A percentile compares a stretch with the other conserved stretches of the same genome.
Conservation (phyloP, 768 basidiomycete genomes). For the Leccinum uliginosum region DNA sequence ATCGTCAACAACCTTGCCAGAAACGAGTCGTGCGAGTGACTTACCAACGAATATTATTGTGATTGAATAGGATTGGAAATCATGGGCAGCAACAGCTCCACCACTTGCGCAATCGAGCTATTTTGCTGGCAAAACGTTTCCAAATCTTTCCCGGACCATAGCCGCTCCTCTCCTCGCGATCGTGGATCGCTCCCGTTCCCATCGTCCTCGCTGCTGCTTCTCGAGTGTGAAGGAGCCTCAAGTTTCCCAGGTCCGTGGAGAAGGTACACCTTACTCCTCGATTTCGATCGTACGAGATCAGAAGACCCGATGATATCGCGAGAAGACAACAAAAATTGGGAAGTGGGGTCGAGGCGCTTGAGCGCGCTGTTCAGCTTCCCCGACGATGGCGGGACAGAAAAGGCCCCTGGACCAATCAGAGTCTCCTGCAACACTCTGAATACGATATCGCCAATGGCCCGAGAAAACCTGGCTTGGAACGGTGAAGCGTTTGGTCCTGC, state of each 20-base stretch:
- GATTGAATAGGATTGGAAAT: constrained; percentile 35
- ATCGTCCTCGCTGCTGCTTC: constrained; percentile 30
- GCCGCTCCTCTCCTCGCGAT: constrained; percentile 40
- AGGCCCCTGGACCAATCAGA: constrained; percentile 46
- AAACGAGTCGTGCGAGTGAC: constrained; percentile 5
- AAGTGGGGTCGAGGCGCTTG: constrained; percentile 28
- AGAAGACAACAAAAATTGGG: constrained; percentile 25
- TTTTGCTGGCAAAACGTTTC: constrained; percentile 86
- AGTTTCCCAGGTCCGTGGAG: constrained; percentile 59
- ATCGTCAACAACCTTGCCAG: constrained; percentile 10
- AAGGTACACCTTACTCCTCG: constrained; percentile 66
- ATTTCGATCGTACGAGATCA: constrained; percentile 59
- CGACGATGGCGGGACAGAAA: constrained; percentile 18
- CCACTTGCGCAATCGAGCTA: constrained; percentile 72
- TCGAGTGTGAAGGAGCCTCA: constrained; percentile 37
- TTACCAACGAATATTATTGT: constrained; percentile 23
- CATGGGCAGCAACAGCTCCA: constrained; percentile 58
- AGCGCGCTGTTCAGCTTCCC: constrained; percentile 32
- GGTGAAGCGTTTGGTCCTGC: constrained; percentile 31
- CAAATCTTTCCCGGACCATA: constrained; percentile 82
- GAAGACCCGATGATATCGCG: constrained; percentile 22
- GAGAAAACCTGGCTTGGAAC: constrained; percentile 45
- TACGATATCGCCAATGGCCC: constrained; percentile 69
- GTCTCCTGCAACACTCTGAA: constrained; percentile 85
- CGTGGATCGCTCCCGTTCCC: constrained; percentile 30